Evolutionary conservation across 225 moss, liverwort and hornwort genomes (phyloP).

Genomic region (Straminergon stramineum): DNA sequence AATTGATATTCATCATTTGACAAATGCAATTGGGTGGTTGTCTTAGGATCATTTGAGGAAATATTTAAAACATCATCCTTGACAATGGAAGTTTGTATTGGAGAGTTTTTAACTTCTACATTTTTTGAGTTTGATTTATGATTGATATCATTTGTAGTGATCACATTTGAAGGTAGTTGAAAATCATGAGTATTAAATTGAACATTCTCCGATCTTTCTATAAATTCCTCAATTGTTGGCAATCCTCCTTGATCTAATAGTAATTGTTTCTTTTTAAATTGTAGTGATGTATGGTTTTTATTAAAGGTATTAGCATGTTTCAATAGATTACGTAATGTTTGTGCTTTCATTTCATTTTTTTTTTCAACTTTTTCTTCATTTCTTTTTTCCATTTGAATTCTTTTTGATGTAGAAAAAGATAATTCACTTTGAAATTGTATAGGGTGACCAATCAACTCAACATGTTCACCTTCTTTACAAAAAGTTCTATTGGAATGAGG

Average conservation of each 20-base stretch:
- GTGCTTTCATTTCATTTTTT: not conserved
- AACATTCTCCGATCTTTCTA: not conserved
- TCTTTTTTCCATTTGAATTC: not conserved
- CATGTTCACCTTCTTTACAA: not conserved
- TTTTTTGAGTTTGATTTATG: not conserved
- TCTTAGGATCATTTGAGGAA: not conserved
- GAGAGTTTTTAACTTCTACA: not conserved
- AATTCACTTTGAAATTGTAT: not conserved
- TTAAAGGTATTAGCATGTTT: constrained; percentile 27
- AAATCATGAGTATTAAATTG: not conserved
- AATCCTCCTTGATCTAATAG: not conserved
- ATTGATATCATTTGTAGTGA: not conserved
- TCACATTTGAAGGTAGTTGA: not conserved
- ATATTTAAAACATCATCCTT: not conserved
- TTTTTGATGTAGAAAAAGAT: not conserved
- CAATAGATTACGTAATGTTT: constrained; percentile 12
- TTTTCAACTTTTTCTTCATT: not conserved
- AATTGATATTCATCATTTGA: not conserved
- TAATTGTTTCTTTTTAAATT: not conserved
- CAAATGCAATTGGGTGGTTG: not conserved
- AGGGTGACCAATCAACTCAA: not conserved
- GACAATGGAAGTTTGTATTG: not conserved
- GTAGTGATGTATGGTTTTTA: not conserved
- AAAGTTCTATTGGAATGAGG: not conserved
- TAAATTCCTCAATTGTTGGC: not conserved